Evolutionary conservation across 208 protist genomes (phyloP), one percentile per base, ranked within the genome.

Genomic region (Trypanosomatidae sp.): DNA sequence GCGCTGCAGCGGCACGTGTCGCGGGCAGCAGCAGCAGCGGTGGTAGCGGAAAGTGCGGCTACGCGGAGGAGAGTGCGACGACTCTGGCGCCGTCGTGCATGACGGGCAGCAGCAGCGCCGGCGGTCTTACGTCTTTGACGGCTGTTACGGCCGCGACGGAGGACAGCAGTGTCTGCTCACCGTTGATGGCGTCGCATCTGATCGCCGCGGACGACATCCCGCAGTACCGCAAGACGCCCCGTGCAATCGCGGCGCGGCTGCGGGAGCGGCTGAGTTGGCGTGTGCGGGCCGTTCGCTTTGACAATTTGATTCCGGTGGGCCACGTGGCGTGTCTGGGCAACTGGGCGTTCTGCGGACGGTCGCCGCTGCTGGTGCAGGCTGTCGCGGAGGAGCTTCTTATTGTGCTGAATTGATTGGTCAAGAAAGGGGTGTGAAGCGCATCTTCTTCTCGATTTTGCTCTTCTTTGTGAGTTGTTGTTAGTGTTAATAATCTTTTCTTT

Each of bases 261-360:
- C 81, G 88, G 10, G 60, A 67, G 41, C 60, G 77, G 28, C 74
- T 93, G 44, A 82, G 86, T 39, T 93, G 88, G 86, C 78, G 78
- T 10, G 75, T 93, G 53, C 80, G 87, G 6, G 86, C 82, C 8
- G 69, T 93, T 25, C 81, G 88, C 3, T 80, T 88, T 41, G 72
- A 71, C n/a, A 73, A 71, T n/a, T 4, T 62, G 12, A 76, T 91
- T 0, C 88, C 88, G 10, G 68, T 78, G 9, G 88, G 83, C 1
- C 88, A 93, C 78, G 60, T 87, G 9, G 77, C 81, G 25, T 87
- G 82, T 44, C 66, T 93, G 28, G 88, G 88, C 15, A 85, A 82
- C 72, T 76, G 71, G 74, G 66, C 71, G 30, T 82, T 80, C 69
- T 78, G 49, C 12, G 79, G 74, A 6, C 44, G 65, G 36, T 77